These are phyloP conservation scores for Tillandsia fasciculata DNA, from an alignment of 176 grass and related monocot genomes.

Conservation along the genomic window DNA sequence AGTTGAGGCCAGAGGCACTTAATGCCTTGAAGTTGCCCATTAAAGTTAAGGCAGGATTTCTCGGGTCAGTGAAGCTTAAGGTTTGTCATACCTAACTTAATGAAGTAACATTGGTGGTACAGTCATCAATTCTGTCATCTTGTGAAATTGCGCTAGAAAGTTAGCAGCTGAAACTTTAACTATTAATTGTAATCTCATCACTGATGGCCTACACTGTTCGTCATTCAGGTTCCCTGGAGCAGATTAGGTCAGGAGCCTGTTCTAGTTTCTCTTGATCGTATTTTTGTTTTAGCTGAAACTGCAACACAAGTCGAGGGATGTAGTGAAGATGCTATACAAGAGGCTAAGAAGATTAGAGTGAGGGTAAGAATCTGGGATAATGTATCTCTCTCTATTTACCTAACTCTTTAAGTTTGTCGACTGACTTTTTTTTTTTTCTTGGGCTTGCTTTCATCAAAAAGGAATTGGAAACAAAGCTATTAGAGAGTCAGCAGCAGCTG, in stretches of 20 bases:
- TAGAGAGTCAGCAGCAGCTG: conserved; percentile 77
- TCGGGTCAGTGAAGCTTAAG: conserved; percentile 95
- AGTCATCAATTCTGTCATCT: not conserved
- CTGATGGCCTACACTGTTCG: not conserved
- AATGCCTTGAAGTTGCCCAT: conserved; percentile 94
- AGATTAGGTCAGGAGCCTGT: conserved; percentile 95
- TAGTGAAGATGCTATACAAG: conserved; percentile 95
- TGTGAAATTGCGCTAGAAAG: not conserved
- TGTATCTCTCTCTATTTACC: not conserved
- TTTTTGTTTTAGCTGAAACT: conserved; percentile 92
- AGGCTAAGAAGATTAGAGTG: conserved; percentile 74
- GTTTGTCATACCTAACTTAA: conserved; percentile 38
- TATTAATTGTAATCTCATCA: not conserved
- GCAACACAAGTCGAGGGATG: conserved; percentile 90
- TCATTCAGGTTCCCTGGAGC: conserved; percentile 89
- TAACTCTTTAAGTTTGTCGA: not conserved
- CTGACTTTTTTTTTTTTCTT: not conserved
- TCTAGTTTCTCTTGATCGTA: conserved; percentile 94
- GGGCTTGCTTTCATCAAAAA: conserved; percentile 21
- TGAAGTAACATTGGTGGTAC: not conserved
- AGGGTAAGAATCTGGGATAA: conserved; percentile 38
- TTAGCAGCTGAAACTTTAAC: not conserved
- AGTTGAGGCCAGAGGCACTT: conserved; percentile 86
- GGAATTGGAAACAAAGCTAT: conserved; percentile 90
- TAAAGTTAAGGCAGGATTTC: conserved; percentile 93